phyloP scores from a whole-genome alignment of 1,139 yeast species.

The Meyerozyma sp. region DNA sequence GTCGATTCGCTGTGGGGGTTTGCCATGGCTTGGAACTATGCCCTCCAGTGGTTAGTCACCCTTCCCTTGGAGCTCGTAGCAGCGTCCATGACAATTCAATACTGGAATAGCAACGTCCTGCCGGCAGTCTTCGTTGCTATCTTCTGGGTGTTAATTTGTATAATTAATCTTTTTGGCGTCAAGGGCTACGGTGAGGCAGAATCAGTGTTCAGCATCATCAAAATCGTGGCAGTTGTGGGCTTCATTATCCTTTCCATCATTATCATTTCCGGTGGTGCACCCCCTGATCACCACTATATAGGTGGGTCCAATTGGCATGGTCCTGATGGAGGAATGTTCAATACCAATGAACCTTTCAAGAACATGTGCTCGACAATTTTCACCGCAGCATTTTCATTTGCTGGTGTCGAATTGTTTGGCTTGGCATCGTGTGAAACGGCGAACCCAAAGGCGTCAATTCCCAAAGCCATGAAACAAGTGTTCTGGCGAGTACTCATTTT shows the following conservation, averaged over 20 bases:
- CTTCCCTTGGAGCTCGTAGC: conserved; percentile 37
- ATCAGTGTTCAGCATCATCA: conserved; percentile 23
- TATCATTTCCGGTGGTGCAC: conserved; percentile 29
- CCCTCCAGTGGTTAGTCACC: conserved; percentile 35
- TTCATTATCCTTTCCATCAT: conserved; percentile 23
- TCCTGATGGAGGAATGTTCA: conserved; percentile 28
- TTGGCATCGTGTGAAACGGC: conserved; percentile 31
- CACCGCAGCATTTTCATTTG: conserved; percentile 22
- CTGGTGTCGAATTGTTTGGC: conserved; percentile 27
- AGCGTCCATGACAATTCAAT: conserved; percentile 30
- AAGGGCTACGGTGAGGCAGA: conserved; percentile 35
- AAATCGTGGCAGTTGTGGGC: conserved; percentile 28
- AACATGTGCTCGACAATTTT: conserved; percentile 19
- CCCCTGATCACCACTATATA: conserved; percentile 22
- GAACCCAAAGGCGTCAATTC: conserved; percentile 28
- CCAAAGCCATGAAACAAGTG: conserved; percentile 31
- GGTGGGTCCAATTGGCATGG: conserved; percentile 30
- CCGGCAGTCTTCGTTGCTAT: conserved; percentile 29
- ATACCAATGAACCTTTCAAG: conserved; percentile 21
- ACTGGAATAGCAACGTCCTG: conserved; percentile 21
- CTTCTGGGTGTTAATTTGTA: conserved; percentile 24
- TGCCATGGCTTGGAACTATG: conserved; percentile 41
- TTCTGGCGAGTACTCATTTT: conserved; percentile 30
- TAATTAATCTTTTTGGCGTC: conserved; percentile 30
- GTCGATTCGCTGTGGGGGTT: conserved; percentile 34